phyloP scores from a whole-genome alignment of 1,284 basidiomycete genomes.

The Melampsora larici-populina region DNA sequence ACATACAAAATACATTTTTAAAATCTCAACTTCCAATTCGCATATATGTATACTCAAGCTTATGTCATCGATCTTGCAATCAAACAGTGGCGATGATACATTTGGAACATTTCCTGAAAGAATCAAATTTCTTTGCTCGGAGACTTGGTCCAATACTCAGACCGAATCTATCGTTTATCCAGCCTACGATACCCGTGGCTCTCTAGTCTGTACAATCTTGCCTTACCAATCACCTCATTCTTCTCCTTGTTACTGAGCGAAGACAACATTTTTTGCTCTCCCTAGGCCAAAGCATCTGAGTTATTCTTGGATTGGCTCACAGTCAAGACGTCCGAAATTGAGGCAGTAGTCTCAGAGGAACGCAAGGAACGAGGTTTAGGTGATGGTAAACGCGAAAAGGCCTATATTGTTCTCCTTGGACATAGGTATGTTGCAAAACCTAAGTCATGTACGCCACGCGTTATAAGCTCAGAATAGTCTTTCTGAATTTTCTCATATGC shows the following conservation, averaged over 20 bases:
- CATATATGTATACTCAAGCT: background rate
- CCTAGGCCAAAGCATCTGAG: conserved; percentile 27
- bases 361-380: background rate
- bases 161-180: conserved; percentile 36
- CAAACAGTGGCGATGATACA: conserved; percentile 30
- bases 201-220: conserved; percentile 7
- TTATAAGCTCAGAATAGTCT: background rate
- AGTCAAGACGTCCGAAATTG: conserved; percentile 33
- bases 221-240: background rate
- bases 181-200: conserved; percentile 39
- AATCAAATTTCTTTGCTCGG: conserved; percentile 23
- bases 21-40: background rate
- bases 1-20: background rate
- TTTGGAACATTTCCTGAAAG: conserved; percentile 31
- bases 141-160: conserved; percentile 28
- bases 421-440: conserved; percentile 26
- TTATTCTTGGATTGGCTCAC: conserved; percentile 39
- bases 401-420: conserved; percentile 20
- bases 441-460: background rate
- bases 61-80: background rate
- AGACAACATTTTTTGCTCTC: background rate
- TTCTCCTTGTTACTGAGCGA: background rate
- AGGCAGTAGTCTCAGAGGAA: conserved; percentile 10
- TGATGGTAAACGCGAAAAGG: conserved; percentile 10
- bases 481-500: background rate